These are phyloP conservation scores for Psidium friedrichsthalianum DNA, from an alignment of 345 rosid species.

Conservation along the genomic window DNA sequence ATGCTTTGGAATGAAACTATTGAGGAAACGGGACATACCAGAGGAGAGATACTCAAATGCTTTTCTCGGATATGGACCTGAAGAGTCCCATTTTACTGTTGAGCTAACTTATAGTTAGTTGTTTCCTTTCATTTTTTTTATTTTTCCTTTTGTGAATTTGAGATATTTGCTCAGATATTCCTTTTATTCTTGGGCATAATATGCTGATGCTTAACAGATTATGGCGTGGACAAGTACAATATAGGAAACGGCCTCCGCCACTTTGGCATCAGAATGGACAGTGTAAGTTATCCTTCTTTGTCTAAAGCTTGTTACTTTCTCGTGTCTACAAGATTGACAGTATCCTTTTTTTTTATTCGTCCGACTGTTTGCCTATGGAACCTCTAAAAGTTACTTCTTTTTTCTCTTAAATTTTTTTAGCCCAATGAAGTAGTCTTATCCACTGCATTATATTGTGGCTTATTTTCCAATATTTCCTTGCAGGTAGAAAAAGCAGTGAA, in stretches of 20 bases:
- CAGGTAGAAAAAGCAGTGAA: slow-evolving; percentile 78
- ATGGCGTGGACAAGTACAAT: slow-evolving; percentile 84
- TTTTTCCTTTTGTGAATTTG: background rate
- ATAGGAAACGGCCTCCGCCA: slow-evolving; percentile 84
- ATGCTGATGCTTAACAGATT: slow-evolving; percentile 37
- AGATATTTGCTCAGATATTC: background rate
- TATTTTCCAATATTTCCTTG: background rate
- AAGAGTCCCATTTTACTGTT: slow-evolving; percentile 83
- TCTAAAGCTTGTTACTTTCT: background rate
- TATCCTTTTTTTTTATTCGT: background rate
- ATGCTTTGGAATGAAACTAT: slow-evolving; percentile 92
- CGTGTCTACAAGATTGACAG: background rate
- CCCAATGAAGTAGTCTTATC: background rate
- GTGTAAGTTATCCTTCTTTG: slow-evolving; percentile 37
- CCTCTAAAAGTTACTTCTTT: background rate
- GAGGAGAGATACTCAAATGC: slow-evolving; percentile 95
- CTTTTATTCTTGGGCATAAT: background rate
- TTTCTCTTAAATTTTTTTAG: background rate
- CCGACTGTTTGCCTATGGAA: background rate
- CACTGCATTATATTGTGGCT: background rate
- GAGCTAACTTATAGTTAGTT: slow-evolving; percentile 87
- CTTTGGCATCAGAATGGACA: slow-evolving; percentile 85
- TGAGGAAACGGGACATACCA: slow-evolving; percentile 90
- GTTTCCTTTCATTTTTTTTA: background rate
- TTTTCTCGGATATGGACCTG: slow-evolving; percentile 96